These are phyloP conservation scores for Neostapfia colusana DNA, from an alignment of 176 grass and related monocot genomes.

Conservation along the genomic window DNA sequence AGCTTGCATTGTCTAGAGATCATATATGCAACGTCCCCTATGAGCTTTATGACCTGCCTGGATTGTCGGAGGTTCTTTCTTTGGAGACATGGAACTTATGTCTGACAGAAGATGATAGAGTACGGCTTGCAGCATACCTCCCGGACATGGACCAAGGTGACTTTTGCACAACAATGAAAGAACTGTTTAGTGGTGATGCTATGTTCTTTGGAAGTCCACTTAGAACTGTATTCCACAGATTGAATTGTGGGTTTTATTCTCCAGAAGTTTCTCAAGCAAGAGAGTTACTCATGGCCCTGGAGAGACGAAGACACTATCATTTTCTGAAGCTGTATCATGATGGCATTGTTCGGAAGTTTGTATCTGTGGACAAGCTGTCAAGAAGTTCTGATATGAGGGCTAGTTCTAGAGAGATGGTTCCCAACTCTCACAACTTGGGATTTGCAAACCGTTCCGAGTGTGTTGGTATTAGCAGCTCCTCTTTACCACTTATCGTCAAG, in stretches of 20 bases:
- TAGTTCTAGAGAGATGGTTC: slow-evolving; percentile 49
- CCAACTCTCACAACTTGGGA: slow-evolving; percentile 37
- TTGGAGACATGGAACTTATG: slow-evolving; percentile 77
- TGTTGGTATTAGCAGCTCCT: slow-evolving; percentile 49
- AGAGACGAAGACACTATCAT: slow-evolving; percentile 66
- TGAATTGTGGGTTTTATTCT: slow-evolving; percentile 79
- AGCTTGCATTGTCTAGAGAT: slow-evolving; percentile 53
- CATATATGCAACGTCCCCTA: slow-evolving; percentile 77
- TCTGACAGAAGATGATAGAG: slow-evolving; percentile 82
- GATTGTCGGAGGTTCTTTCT: slow-evolving; percentile 64
- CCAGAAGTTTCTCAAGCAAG: slow-evolving; percentile 63
- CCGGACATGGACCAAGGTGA: slow-evolving; percentile 73
- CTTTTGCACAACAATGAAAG: slow-evolving; percentile 54
- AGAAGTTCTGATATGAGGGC: slow-evolving; percentile 34
- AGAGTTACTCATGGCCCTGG: slow-evolving; percentile 52
- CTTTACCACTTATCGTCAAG: slow-evolving; percentile 20
- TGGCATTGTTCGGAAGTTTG: slow-evolving; percentile 53
- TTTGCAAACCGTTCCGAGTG: slow-evolving; percentile 40
- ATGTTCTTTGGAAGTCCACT: slow-evolving; percentile 79
- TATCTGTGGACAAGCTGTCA: slow-evolving; percentile 47
- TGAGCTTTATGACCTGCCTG: slow-evolving; percentile 68
- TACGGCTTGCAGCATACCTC: slow-evolving; percentile 59
- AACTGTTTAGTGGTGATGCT: slow-evolving; percentile 55
- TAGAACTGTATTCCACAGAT: slow-evolving; percentile 43
- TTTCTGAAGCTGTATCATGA: slow-evolving; percentile 65